These are phyloP conservation scores for Tulasnella sp. DNA, from an alignment of 768 basidiomycete genomes.

Conservation along the genomic window DNA sequence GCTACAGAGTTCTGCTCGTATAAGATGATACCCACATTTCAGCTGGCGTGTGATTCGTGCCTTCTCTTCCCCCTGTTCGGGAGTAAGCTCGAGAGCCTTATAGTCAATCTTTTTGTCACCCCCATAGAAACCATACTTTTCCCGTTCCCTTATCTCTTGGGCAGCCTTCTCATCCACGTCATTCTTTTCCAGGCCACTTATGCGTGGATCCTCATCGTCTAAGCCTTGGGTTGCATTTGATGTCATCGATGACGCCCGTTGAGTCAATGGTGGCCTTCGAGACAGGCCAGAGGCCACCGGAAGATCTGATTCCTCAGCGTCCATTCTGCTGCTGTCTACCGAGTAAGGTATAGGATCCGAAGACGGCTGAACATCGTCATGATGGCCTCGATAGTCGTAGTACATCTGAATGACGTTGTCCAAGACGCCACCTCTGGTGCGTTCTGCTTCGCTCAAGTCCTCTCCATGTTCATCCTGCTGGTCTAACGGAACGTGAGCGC, in stretches of 20 bases:
- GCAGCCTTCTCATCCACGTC: background rate
- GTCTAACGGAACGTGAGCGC: too few relatives aligned
- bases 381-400: too few relatives aligned
- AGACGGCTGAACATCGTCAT: too few relatives aligned
- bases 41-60: slow-evolving; percentile 56
- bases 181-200: slow-evolving; percentile 38
- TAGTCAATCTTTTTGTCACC: slow-evolving; percentile 36
- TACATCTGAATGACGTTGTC: background rate
- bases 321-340: too few relatives aligned
- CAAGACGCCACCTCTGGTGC: background rate
- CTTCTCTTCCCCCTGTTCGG: slow-evolving; percentile 21
- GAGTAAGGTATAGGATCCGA: too few relatives aligned
- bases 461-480: too few relatives aligned
- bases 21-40: slow-evolving; percentile 32
- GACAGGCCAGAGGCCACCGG: too few relatives aligned
- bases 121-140: background rate
- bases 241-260: background rate
- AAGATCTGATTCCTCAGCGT: too few relatives aligned
- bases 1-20: slow-evolving; percentile 55
- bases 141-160: background rate
- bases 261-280: background rate
- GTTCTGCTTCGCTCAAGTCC: too few relatives aligned
- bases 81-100: slow-evolving; percentile 40
- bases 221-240: slow-evolving; percentile 39
- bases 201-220: slow-evolving; percentile 61